Evolutionary conservation across 2,329 filamentous ascomycete species (phyloP), one percentile per base, ranked within the genome.

Genomic region (Parafenestella ontariensis): DNA sequence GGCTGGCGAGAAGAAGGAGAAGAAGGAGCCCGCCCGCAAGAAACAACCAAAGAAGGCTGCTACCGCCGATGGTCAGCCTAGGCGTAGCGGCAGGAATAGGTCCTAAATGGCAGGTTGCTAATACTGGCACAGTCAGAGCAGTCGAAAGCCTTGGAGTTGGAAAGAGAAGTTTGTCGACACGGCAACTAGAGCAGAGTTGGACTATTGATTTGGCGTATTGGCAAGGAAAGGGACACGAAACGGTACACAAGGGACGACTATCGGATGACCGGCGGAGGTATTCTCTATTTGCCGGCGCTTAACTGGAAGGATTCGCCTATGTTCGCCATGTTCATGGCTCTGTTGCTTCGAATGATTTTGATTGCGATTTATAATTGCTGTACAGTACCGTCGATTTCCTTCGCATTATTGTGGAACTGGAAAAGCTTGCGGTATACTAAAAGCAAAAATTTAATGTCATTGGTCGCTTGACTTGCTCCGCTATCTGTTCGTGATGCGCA

Each of bases 31-130:
- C 26, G 69, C 60, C 15, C 67, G 68, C 63, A 81, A 81, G 72
- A 77, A 74, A 59, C 68, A 76, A 62, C 76, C 79, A 26, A 82
- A 82, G 77, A 77, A 77, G 63, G 79, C 80, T 29, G 79, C 80
- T 10, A 82, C 80, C 26, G 79, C 76, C 46, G 73, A 77, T 49
- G 80, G 80, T 39, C 73, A 80, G 71, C 80, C 80, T 24, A 69
- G 80, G 52, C 78, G 80, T 49, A 81, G 78, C 43, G 75, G 72
- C 23, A 72, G 80, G 52, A 78, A 79, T 61, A 70, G 58, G 59
- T 59, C 63, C 39, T 71, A 64, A 54, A 49, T 13, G 39, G 7
- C n/a, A n/a, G n/a, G 24, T 26, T 13, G 13, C 13, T 28, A 6
- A 13, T 28, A 23, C 5, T 3, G 11, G 24, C n/a, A n/a, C 23